Percentiles rank a stretch among this genome's conserved stretches.
Conservation (phyloP, 495 filamentous ascomycete species). For the Physcia stellaris region DNA sequence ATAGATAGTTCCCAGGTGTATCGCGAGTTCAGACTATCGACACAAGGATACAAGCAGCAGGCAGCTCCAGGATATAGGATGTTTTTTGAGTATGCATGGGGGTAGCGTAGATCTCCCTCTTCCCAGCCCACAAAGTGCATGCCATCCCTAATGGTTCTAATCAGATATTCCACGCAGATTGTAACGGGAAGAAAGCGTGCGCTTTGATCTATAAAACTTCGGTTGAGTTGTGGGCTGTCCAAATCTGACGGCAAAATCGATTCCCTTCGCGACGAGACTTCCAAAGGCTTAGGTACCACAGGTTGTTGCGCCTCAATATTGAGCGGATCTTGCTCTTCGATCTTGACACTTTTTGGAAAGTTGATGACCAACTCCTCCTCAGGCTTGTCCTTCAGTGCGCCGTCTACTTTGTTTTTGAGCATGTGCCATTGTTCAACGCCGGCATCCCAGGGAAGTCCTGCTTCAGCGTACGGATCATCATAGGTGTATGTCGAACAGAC, state of each 20-base stretch:
- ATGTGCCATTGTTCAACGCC: constrained; percentile 68
- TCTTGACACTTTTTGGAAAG: constrained; percentile 50
- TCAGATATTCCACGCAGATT: constrained; percentile 58
- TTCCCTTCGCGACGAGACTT: constrained; percentile 9
- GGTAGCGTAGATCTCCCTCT: constrained; percentile 64
- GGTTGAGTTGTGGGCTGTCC: constrained; percentile 16
- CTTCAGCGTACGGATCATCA: constrained; percentile 55
- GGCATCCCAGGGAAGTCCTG: constrained; percentile 47
- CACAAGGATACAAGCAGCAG: constrained; percentile 78
- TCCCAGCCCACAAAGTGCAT: constrained; percentile 81
- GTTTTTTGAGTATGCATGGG: constrained; percentile 82
- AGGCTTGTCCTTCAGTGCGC: constrained; percentile 42
- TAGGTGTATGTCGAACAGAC: constrained; percentile 41
- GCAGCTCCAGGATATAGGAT: constrained; percentile 62
- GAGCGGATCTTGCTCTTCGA: constrained; percentile 48
- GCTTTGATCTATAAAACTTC: constrained; percentile 22
- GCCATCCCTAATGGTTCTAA: constrained; percentile 65
- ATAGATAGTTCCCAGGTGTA: constrained; percentile 82
- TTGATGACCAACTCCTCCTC: constrained; percentile 47
- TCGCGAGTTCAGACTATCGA: constrained; percentile 67
- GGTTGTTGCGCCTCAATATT: constrained; percentile 38
- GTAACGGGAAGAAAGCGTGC: constrained; percentile 42
- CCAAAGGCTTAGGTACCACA: constrained; percentile 10
- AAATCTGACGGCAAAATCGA: constrained; percentile 20
- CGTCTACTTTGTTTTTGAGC: constrained; percentile 49